Conservation (phyloP, 129 eudicot species). For the Calendula officinalis region DNA sequence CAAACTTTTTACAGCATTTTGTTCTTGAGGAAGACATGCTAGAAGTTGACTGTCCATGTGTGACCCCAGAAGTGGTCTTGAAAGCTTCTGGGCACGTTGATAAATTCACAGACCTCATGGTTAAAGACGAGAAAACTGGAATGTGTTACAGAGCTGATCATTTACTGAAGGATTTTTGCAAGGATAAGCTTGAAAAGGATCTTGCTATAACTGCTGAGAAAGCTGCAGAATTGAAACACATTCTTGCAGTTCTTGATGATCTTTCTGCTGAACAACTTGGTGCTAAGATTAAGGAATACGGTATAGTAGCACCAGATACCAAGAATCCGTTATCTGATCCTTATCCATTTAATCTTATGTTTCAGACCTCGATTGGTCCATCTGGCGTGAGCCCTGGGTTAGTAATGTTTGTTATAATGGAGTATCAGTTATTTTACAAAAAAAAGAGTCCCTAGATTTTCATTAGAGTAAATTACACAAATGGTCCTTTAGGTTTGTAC, state of each 20-base stretch:
- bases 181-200: conserved; percentile 62
- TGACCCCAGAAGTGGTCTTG: conserved; percentile 61
- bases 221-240: conserved; percentile 59
- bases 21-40: conserved; percentile 73
- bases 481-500: no score
- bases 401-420: conserved; percentile 19
- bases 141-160: conserved; percentile 68
- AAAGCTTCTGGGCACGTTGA: conserved; percentile 76
- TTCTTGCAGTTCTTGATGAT: conserved; percentile 72
- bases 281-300: conserved; percentile 72
- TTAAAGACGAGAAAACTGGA: conserved; percentile 63
- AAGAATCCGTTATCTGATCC: conserved; percentile 65
- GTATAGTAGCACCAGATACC: conserved; percentile 65
- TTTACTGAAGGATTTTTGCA: conserved; percentile 60
- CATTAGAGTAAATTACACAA: no score
- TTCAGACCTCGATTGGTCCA: conserved; percentile 73
- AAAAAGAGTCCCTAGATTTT: no score
- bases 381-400: conserved; percentile 72
- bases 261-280: conserved; percentile 68
- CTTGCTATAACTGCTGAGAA: conserved; percentile 39
- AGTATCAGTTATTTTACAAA: no score
- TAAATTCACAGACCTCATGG: conserved; percentile 72
- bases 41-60: conserved; percentile 80
- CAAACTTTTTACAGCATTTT: conserved; percentile 53
- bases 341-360: conserved; percentile 76